phyloP scores from a whole-genome alignment of 176 grass and related monocot genomes.

The Carex littledalei region DNA sequence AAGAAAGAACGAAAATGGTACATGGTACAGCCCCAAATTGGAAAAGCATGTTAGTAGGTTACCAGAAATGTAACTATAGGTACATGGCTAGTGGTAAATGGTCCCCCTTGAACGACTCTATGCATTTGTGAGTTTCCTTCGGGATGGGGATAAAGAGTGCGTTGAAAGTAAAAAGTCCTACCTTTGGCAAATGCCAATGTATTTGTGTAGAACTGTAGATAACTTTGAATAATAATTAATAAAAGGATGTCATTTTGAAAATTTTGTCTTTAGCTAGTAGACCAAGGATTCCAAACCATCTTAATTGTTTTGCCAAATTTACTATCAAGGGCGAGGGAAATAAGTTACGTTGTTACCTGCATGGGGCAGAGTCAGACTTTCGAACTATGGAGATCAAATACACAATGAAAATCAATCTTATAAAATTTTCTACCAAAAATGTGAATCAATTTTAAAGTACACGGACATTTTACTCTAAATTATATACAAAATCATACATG shows the following conservation, averaged over 20 bases:
- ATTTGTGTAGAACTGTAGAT: background rate
- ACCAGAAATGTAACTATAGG: slow-evolving; percentile 20
- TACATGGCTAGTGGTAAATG: slow-evolving; percentile 37
- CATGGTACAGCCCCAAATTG: slow-evolving; percentile 30
- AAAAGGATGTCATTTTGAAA: background rate
- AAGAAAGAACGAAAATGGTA: background rate
- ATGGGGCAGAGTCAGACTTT: no score
- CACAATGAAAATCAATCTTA: no score
- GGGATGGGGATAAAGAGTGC: slow-evolving; percentile 39
- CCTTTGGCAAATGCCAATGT: slow-evolving; percentile 80
- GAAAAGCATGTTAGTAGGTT: slow-evolving; percentile 33
- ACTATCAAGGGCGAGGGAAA: no score
- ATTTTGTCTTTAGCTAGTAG: background rate
- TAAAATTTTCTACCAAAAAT: no score
- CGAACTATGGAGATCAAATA: no score
- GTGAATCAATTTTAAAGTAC: no score
- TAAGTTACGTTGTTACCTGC: no score
- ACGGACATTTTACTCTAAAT: no score
- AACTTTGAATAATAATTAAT: background rate
- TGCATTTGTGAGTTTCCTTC: slow-evolving; percentile 31
- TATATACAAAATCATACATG: no score
- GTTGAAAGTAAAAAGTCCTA: slow-evolving; percentile 49
- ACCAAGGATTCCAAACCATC: background rate
- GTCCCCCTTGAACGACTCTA: slow-evolving; percentile 44
- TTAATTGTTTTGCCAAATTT: background rate